Percentiles rank a stretch among this genome's conserved stretches.
Conservation (phyloP, 805 yeast genomes). For the Cyberlindnera maclurae region DNA sequence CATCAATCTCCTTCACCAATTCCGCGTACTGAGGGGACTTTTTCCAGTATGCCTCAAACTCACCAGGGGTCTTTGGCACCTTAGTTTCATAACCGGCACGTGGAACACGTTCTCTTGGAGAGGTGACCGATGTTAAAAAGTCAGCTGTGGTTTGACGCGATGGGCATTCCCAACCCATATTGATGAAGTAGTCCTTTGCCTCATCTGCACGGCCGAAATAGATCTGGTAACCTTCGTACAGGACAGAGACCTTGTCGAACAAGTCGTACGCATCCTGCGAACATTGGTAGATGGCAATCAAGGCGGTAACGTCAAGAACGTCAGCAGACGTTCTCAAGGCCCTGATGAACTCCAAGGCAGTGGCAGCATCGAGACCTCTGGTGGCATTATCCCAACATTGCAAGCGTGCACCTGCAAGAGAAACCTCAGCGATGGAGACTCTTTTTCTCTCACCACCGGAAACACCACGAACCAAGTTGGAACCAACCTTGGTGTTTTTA, state of each 20-base stretch:
- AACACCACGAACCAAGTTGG: conserved; percentile 60
- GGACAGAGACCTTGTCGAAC: conserved; percentile 45
- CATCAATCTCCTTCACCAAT: conserved; percentile 8
- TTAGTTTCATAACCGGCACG: conserved; percentile 36
- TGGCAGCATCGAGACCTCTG: conserved; percentile 58
- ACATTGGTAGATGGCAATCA: conserved; percentile 57
- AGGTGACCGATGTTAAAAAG: conserved; percentile 48
- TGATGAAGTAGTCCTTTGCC: conserved; percentile 42
- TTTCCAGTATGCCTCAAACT: conserved; percentile 46
- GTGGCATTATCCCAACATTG: conserved; percentile 59
- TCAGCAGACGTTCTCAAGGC: conserved; percentile 47
- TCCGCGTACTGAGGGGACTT: conserved; percentile 33
- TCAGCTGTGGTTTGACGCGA: conserved; percentile 55
- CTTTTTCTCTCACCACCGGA: conserved; percentile 75
- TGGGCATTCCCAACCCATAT: conserved; percentile 52
- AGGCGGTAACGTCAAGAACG: conserved; percentile 42
- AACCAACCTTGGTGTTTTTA: conserved; percentile 58
- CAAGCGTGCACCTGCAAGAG: conserved; percentile 38
- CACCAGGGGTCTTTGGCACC: conserved; percentile 47
- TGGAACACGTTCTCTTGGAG: conserved; percentile 44
- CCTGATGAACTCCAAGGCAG: conserved; percentile 49
- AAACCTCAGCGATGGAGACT: conserved; percentile 66
- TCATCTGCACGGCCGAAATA: conserved; percentile 39
- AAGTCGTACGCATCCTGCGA: conserved; percentile 48
- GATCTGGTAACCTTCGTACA: conserved; percentile 52